Evolutionary conservation across 2,329 filamentous ascomycete species (phyloP), one percentile per base, ranked within the genome.

Genomic region (Epicoccum nigrum): DNA sequence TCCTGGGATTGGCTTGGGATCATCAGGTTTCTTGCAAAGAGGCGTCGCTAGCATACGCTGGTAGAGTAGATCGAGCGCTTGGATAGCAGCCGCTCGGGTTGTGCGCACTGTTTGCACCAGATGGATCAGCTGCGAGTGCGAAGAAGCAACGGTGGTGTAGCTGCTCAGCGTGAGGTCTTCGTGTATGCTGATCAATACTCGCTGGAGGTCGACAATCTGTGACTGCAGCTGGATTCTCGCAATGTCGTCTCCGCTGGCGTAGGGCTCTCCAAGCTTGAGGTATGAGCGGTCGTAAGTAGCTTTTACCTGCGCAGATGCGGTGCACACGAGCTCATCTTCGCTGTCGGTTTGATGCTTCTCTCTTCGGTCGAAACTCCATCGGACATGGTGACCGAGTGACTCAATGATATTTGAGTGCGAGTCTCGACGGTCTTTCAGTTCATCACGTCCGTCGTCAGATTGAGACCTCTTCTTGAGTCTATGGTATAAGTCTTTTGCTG

Each of bases 171-270:
- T 53, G 16, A 63, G 48, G 15, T 70, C 67, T 46, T 68, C 62
- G 23, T 70, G 66, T 27, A 69, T 67, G 15, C 45, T 55, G 21
- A 72, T 52, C 5, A 70, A 54, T 0, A 62, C 63, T 45, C 65
- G 63, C 43, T 71, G 68, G 8, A 72, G 49, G 4, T 60, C 48
- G 40, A 71, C 71, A 28, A 71, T 68, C 28, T 72, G 68, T 1
- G 63, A 51, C 28, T 71, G 68, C 1, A 72, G 59, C 30, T 70
- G 65, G 21, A 56, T 67, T 30, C 65, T 68, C 2, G 67, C 55
- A 11, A 63, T 60, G 65, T 67, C 55, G 33, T 72, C 69, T 27
- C 69, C 69, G 12, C 60, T 50, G 4, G 69, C 68, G 40, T 60
- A 72, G n/a, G 52, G 51, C 39, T 70, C 62, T 11, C 68, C 67